Percentiles rank a stretch among this genome's conserved stretches.
phyloP scores from a whole-genome alignment of 768 basidiomycete species.

The Boletellus ananas region DNA sequence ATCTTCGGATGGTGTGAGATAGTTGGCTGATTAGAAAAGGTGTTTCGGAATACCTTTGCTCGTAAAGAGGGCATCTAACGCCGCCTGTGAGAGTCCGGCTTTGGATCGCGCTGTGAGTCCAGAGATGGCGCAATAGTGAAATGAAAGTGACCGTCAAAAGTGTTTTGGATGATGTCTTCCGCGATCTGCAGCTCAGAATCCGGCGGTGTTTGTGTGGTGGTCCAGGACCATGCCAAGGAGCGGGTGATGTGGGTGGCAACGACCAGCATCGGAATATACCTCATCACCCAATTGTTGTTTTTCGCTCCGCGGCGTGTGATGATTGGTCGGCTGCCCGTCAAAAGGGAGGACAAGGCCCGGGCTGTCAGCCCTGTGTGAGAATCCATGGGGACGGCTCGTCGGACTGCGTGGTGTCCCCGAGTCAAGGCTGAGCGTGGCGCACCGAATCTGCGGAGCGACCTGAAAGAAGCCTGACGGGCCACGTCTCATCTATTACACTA shows the following conservation, averaged over 20 bases:
- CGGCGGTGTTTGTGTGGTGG: conserved; percentile 24
- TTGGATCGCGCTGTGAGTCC: conserved; percentile 12
- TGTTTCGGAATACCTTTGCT: conserved; percentile 14
- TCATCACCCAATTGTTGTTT: conserved; percentile 4
- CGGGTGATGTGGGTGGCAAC: conserved; percentile 7
- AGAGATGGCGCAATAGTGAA: conserved; percentile 1
- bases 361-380: not conserved
- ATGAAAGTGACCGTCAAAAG: conserved; percentile 20
- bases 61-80: conserved; percentile 14
- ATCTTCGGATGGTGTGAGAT: conserved; percentile 30
- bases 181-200: not conserved
- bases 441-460: not conserved
- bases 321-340: not conserved
- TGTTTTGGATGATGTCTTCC: conserved; percentile 12
- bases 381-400: not conserved
- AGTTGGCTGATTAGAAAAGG: not conserved
- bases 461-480: conserved; percentile 8
- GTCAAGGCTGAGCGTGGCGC: not conserved
- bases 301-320: not conserved
- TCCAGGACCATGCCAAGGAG: conserved; percentile 29
- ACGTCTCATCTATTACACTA: not conserved
- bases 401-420: not conserved
- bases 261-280: conserved; percentile 9
- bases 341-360: not conserved
- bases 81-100: conserved; percentile 21